phyloP scores from a whole-genome alignment of 2,329 filamentous ascomycete species.

The Meredithiella fracta region DNA sequence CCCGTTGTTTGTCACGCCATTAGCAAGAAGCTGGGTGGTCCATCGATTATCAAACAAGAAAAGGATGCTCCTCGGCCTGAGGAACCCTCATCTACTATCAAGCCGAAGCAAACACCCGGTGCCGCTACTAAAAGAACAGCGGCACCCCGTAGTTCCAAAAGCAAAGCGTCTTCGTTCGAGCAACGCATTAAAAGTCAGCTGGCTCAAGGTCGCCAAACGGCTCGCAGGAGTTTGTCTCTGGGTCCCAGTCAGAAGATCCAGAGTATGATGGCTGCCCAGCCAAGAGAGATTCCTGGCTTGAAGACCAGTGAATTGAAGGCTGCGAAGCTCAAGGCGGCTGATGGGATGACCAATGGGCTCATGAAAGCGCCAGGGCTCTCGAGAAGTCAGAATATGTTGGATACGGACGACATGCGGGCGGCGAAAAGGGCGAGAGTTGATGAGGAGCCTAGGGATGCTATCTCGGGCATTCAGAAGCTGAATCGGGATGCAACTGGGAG shows the following conservation, averaged over 20 bases:
- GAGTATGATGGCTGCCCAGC: slow-evolving; percentile 54
- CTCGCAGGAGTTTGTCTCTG: slow-evolving; percentile 35
- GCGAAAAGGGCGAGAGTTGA: slow-evolving; percentile 51
- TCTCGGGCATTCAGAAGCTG: slow-evolving; percentile 56
- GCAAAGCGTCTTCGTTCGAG: slow-evolving; percentile 31
- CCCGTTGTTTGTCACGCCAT: slow-evolving; percentile 53
- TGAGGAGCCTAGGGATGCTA: slow-evolving; percentile 56
- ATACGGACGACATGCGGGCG: slow-evolving; percentile 35
- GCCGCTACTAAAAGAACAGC: slow-evolving; percentile 33
- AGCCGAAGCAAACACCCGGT: slow-evolving; percentile 34
- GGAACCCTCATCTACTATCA: slow-evolving; percentile 27
- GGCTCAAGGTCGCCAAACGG: slow-evolving; percentile 9
- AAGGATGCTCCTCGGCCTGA: slow-evolving; percentile 22
- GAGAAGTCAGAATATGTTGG: slow-evolving; percentile 32
- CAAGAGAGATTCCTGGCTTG: slow-evolving; percentile 37
- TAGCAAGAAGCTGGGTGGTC: slow-evolving; percentile 62
- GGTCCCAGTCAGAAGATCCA: slow-evolving; percentile 43
- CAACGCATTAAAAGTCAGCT: slow-evolving; percentile 11
- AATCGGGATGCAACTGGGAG: slow-evolving; percentile 55
- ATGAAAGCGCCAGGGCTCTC: slow-evolving; percentile 25
- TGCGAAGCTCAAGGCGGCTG: slow-evolving; percentile 25
- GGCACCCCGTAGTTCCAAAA: slow-evolving; percentile 46
- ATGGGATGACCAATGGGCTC: slow-evolving; percentile 16
- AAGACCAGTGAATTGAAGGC: slow-evolving; percentile 49
- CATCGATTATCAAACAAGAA: slow-evolving; percentile 28